Base-by-base conservation (phyloP, 257 asterid genomes). In the Craterostigma plantagineum region DNA sequence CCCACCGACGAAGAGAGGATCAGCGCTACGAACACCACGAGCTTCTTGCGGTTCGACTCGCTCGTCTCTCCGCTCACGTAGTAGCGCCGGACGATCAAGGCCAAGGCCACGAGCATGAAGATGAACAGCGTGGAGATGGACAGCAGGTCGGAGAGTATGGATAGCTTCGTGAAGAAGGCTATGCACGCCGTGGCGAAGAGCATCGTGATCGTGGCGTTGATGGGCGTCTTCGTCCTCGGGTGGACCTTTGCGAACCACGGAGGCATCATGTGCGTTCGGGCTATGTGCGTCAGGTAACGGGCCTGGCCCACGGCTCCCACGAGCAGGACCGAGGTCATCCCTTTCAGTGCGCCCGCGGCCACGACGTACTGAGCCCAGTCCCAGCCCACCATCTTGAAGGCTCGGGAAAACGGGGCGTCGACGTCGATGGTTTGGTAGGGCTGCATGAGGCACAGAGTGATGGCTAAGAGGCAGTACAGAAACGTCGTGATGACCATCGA, bases 281-380 rank as follows among this genome's bases (percentile, higher is more conserved):
- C 72, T 10, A 78, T 78, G 54, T 74, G 86, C 2, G 79, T 71
- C n/a, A 78, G 57, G 41, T 78, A 75, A 11, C 92, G 86, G 0
- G 92, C 86, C 52, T 75, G 86, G 5, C 86, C 92, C 9, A 78
- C 82, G 0, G 79, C 72, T 0, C 77, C 42, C 7, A 78, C 92
- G 0, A 78, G 65, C 45, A 78, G 58, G 10, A 66, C 79, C 0
- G 92, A 66, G 1, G 81, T 71, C 81, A 78, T 75, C 9, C 92
- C 92, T 45, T 74, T 74, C 39, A 74, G 42, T 0, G 92, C 92
- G 7, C 92, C 92, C 7, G 65, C 64, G 13, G 86, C 92, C 2
- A 78, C 82, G 0, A 75, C 33, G 17, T 78, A 74, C 34, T 71
- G 65, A 2, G 79, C 86, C 92, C 92, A 78, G 10, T 51, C 11